Percentiles rank a stretch among this genome's conserved stretches.
Conservation (phyloP, 1,139 yeast species). For the Saccharomyces hybrid region DNA sequence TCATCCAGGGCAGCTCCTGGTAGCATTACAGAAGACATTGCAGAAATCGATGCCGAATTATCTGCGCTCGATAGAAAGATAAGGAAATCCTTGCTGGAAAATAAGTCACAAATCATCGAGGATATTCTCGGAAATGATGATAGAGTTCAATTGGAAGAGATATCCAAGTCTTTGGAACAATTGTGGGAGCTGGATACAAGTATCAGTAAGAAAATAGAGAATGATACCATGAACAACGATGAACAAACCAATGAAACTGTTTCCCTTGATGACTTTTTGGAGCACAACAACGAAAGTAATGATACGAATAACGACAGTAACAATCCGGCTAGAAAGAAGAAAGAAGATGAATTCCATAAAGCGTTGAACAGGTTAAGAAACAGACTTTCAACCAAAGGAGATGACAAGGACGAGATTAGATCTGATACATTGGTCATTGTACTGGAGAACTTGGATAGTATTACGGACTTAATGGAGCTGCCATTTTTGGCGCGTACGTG, state of each 20-base stretch:
- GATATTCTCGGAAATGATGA: constrained; percentile 26
- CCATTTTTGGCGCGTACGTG: constrained; percentile 81
- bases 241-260: constrained; percentile 4
- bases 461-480: constrained; percentile 71
- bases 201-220: constrained; percentile 9
- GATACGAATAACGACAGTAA: neutral
- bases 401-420: constrained; percentile 14
- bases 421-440: constrained; percentile 36
- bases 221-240: constrained; percentile 12
- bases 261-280: constrained; percentile 4
- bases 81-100: constrained; percentile 30
- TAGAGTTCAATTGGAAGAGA: constrained; percentile 22
- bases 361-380: constrained; percentile 27
- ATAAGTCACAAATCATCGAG: constrained; percentile 32
- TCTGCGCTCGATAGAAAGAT: constrained; percentile 34
- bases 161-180: constrained; percentile 30
- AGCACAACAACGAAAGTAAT: constrained; percentile 14
- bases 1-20: constrained; percentile 27
- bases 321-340: constrained; percentile 7
- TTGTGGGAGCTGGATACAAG: constrained; percentile 31
- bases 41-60: constrained; percentile 41
- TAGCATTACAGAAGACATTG: constrained; percentile 39
- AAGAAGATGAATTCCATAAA: constrained; percentile 30
- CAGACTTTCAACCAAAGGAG: constrained; percentile 12
- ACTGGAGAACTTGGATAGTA: constrained; percentile 57